A percentile compares a stretch with the other conserved stretches of the same genome.
Evolutionary conservation across 768 basidiomycete genomes (phyloP).

Genomic region (Tulasnella sp.): DNA sequence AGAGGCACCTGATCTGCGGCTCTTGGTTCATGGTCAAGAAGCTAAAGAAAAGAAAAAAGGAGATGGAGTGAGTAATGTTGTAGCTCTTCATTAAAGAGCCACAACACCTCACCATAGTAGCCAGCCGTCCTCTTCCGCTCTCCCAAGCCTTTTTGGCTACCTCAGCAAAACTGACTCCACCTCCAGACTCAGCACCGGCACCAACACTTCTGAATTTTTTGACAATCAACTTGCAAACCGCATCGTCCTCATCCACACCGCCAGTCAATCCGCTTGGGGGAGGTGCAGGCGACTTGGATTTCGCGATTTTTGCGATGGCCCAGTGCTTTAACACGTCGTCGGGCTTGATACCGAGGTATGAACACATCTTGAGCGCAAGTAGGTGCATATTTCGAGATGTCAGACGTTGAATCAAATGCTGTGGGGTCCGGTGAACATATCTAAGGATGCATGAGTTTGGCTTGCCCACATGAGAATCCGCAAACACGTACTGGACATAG

Average conservation of each 20-base stretch:
- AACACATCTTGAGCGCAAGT: constrained; percentile 80
- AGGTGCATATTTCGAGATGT: constrained; percentile 82
- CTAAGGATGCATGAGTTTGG: constrained; percentile 31
- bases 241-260: constrained; percentile 55
- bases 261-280: constrained; percentile 38
- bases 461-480: neutral
- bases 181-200: constrained; percentile 29
- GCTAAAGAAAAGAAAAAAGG: constrained; percentile 29
- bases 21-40: constrained; percentile 80
- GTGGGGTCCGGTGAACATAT: constrained; percentile 68
- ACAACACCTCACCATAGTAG: constrained; percentile 53
- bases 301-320: constrained; percentile 84
- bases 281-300: constrained; percentile 46
- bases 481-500: constrained; percentile 59
- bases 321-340: constrained; percentile 87
- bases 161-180: constrained; percentile 80
- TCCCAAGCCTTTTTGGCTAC: constrained; percentile 92
- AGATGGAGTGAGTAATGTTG: neutral
- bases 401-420: constrained; percentile 67
- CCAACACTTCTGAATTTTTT: constrained; percentile 80
- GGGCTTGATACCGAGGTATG: constrained; percentile 68
- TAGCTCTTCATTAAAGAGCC: neutral
- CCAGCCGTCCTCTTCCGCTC: constrained; percentile 62
- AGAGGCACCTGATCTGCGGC: constrained; percentile 89
- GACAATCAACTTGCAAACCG: constrained; percentile 70